Evolutionary conservation across 2,329 filamentous ascomycete genomes (phyloP), one percentile per base, ranked within the genome.

Genomic region (Elsinoe necatrix): DNA sequence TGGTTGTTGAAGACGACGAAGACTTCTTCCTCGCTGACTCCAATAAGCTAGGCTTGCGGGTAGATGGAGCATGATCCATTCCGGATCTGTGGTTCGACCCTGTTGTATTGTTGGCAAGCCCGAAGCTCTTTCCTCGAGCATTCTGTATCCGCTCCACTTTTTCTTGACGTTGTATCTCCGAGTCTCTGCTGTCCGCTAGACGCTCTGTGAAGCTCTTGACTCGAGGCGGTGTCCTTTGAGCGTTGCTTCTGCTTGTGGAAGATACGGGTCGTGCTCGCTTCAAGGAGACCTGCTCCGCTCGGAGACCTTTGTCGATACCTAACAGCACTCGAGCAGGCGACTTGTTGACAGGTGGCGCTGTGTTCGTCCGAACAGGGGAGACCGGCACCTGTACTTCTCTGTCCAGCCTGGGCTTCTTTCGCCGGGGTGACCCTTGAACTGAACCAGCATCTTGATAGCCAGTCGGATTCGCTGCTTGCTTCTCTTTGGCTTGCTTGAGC

Each of bases 231-330:
- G 42, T 11, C 59, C 57, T 51, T 59, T 55, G 14, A n/a, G 52
- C 20, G 47, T 45, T n/a, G 25, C 41, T n/a, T 54, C 55, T 39
- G 61, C 37, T 27, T 50, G 57, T 12, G 11, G 45, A n/a, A 61
- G 61, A 69, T 63, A 50, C 71, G 67, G 62, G 65, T 56, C 59
- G 61, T 2, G 88, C 83, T 62, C 89, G 79, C 69, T 88, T 93
- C 25, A 97, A 73, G 2, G 91, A 96, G 29, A 97, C 78, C 64
- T 96, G 89, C 58, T 82, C 82, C 1, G 85, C 90, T 63, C 79
- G 86, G 34, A 91, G 74, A 0, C 89, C 90, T 68, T 95, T 95
- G 71, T 95, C 91, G 60, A 97, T 95, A 4, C 93, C 92, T 14
- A 97, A 71, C 16, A 89, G 72, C 12, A 93, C 81, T 59, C 91